Evolutionary conservation across 2,329 filamentous ascomycete genomes (phyloP), one percentile per base, ranked within the genome.

Genomic region (Mycosphaerelloides madeirae): DNA sequence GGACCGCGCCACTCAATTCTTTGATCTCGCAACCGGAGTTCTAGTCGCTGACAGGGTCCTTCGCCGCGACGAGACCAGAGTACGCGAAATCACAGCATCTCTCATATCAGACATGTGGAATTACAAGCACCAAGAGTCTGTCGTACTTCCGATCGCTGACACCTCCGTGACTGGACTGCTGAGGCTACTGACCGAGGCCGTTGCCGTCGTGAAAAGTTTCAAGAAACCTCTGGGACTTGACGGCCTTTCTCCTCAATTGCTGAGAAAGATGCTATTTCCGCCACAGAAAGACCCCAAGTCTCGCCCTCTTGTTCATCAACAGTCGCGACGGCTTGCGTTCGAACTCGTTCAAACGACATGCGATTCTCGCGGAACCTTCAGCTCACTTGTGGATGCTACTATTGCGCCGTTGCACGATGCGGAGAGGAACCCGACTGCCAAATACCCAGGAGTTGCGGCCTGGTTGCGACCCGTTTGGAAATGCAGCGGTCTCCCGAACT

Each of bases 401-500:
- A 19, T 44, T 11, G n/a, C 32, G 7, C 46, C 52, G 12, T 33
- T 58, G 15, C 34, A 43, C 9, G 31, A 33, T 3, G 31, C 44
- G 25, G 14, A 13, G 5, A 25, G 32, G n/a, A 33, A 46, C 20
- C 47, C 54, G 6, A 16, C 20, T 6, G 31, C 40, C 5, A 47
- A 31, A 31, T 59, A 52, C 34, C 54, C 54, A 13, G 56, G 56
- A 8, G 35, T 19, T 3, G 48, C 49, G 83, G 28, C 67, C 67
- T 31, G 82, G 79, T 57, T 59, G 13, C 55, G 60, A 13, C 35
- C 48, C 7, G 49, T 52, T 7, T 38, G 40, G 6, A 36, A 45
- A 18, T 52, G 45, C 31, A 50, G 53, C 20, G 93, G 93, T 1
- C 68, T 98, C n/a, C 78, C 78, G 44, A 98, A 98, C 59, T 76